Percentiles rank a stretch among this genome's conserved stretches.
Conservation (phyloP, 495 filamentous ascomycete species). For the Neurospora sp. region DNA sequence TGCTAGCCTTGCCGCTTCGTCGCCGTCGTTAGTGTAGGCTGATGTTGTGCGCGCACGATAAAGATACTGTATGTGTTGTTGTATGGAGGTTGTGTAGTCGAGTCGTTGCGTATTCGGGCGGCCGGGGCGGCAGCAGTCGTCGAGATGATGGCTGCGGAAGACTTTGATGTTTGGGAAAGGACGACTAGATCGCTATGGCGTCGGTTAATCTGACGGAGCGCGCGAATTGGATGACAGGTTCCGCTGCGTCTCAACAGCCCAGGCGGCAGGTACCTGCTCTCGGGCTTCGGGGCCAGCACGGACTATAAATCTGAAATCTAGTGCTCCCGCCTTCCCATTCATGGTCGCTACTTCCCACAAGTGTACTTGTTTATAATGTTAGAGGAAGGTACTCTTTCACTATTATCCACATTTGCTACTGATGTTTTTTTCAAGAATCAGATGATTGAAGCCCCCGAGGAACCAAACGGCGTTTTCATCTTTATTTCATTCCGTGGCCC, state of each 20-base stretch:
- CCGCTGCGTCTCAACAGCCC: not conserved
- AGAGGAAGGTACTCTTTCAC: not conserved
- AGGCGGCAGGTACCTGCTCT: not conserved
- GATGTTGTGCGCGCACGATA: not conserved
- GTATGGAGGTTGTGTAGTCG: not conserved
- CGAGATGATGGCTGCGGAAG: conserved; percentile 1
- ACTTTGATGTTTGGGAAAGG: conserved; percentile 11
- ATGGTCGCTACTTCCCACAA: not conserved
- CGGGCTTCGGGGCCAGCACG: not conserved
- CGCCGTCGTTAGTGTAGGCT: not conserved
- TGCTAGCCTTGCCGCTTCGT: conserved; percentile 2
- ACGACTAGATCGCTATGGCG: conserved; percentile 9
- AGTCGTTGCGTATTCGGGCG: conserved; percentile 1
- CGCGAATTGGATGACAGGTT: conserved; percentile 15
- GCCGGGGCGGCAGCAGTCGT: not conserved
- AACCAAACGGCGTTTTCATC: not conserved
- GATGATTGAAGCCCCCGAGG: not conserved
- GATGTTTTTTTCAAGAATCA: not conserved
- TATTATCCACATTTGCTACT: not conserved
- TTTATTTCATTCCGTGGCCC: not conserved
- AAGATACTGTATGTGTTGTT: not conserved
- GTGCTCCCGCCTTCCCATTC: not conserved
- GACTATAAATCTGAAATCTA: not conserved
- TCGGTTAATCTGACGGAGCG: conserved; percentile 17
- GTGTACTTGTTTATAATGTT: not conserved